Percentiles rank a stretch among this genome's conserved stretches.
phyloP scores from a whole-genome alignment of 2,329 filamentous ascomycete genomes.

The Penicillium frequentans region DNA sequence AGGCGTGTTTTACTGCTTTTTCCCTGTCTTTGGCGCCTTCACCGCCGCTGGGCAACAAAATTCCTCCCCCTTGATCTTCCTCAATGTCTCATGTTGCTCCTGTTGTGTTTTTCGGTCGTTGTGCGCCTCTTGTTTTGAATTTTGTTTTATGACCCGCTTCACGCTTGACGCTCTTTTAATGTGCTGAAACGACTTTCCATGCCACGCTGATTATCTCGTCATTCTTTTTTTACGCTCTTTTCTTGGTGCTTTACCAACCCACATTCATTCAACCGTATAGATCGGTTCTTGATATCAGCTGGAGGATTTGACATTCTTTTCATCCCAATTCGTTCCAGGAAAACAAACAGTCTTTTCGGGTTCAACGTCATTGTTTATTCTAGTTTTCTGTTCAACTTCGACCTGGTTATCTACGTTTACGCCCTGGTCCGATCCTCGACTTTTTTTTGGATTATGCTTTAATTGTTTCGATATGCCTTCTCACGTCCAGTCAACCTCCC shows the following conservation, averaged over 20 bases:
- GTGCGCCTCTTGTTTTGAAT: conserved; percentile 29
- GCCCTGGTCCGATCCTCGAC: not conserved
- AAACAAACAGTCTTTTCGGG: not conserved
- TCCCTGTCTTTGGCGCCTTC: conserved; percentile 11
- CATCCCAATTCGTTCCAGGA: conserved; percentile 22
- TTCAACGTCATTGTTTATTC: not conserved
- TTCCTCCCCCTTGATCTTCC: conserved; percentile 21
- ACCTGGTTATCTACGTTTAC: not conserved
- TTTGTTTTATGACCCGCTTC: conserved; percentile 18
- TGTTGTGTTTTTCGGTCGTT: conserved; percentile 25
- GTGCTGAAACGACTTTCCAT: conserved; percentile 21
- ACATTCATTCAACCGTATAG: conserved; percentile 2
- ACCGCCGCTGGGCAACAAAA: conserved; percentile 34
- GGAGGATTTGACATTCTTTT: conserved; percentile 25
- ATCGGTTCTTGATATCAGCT: not conserved
- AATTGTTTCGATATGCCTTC: conserved; percentile 34
- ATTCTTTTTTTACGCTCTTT: conserved; percentile 22
- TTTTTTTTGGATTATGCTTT: not conserved
- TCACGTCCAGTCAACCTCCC: conserved; percentile 25
- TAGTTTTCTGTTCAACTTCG: not conserved
- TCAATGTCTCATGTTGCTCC: conserved; percentile 16
- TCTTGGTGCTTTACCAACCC: conserved; percentile 5
- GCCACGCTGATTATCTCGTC: conserved; percentile 28
- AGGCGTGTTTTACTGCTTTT: not conserved
- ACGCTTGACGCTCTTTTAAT: conserved; percentile 35